A percentile compares a stretch with the other conserved stretches of the same genome.
These are phyloP conservation scores for Leptographium lundbergii DNA, from an alignment of 2,329 filamentous ascomycete genomes.

Conservation along the genomic window DNA sequence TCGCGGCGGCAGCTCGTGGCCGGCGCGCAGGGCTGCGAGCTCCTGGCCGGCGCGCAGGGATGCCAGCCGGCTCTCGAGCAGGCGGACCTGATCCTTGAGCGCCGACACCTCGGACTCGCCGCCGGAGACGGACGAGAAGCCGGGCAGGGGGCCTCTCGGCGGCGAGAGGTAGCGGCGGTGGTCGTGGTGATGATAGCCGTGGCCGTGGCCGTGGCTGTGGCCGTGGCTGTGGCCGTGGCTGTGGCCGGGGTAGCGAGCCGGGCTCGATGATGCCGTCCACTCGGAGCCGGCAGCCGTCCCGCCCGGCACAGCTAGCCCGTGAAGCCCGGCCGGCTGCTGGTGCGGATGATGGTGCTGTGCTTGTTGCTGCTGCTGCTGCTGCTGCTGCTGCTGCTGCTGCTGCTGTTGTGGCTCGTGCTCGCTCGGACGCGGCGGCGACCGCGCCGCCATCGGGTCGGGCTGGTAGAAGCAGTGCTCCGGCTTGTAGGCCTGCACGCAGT, in stretches of 20 bases:
- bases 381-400: not conserved
- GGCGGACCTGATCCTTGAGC: conserved; percentile 25
- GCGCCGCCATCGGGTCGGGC: conserved; percentile 10
- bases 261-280: not conserved
- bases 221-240: not conserved
- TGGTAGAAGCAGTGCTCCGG: conserved; percentile 11
- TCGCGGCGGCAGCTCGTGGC: not conserved
- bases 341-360: not conserved
- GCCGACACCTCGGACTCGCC: conserved; percentile 21
- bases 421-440: conserved; percentile 2
- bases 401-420: not conserved
- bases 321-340: not conserved
- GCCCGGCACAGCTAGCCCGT: not conserved
- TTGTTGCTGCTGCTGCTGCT: not conserved
- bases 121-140: conserved; percentile 2
- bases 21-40: not conserved
- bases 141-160: too few species aligned
- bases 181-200: too few species aligned
- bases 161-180: too few species aligned
- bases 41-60: conserved; percentile 12
- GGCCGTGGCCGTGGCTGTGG: not conserved
- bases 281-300: not conserved
- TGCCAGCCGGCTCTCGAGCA: conserved; percentile 31
- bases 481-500: conserved; percentile 23
- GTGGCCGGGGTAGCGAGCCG: not conserved